Evolutionary conservation across 305 asterid genomes (phyloP).

Genomic region (Fraxinus greggii): DNA sequence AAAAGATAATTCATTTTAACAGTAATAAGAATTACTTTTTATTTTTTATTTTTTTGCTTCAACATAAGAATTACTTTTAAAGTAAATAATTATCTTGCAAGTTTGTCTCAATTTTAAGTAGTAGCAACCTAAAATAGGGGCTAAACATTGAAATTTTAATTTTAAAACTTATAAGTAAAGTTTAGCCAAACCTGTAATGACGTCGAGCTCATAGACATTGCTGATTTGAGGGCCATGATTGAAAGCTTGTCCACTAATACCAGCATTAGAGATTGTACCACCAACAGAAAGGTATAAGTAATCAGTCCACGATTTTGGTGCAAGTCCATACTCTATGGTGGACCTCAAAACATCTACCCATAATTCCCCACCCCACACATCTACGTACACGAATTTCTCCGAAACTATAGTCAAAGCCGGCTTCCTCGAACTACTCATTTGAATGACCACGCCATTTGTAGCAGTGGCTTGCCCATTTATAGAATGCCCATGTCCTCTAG

Average conservation of each 20-base stretch:
- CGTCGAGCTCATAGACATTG: constrained; percentile 69
- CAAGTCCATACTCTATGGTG: constrained; percentile 62
- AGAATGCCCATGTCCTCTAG: constrained; percentile 38
- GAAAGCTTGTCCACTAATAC: constrained; percentile 81
- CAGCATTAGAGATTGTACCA: constrained; percentile 78
- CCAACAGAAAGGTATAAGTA: constrained; percentile 84
- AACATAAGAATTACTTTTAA: too few relatives aligned
- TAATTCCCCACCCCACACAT: constrained; percentile 77
- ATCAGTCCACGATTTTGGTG: constrained; percentile 85
- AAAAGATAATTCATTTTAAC: too few relatives aligned
- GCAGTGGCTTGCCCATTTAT: constrained; percentile 73
- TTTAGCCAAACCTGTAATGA: constrained; percentile 57
- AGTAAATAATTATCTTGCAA: neutral
- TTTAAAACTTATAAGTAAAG: too few relatives aligned
- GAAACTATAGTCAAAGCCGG: constrained; percentile 35
- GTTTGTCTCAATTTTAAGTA: neutral
- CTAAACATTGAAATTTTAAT: neutral
- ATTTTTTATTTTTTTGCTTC: too few relatives aligned
- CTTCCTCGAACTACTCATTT: constrained; percentile 45
- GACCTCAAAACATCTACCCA: constrained; percentile 71
- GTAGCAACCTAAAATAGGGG: neutral
- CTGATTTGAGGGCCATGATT: constrained; percentile 79
- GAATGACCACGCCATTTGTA: constrained; percentile 50
- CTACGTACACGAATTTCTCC: constrained; percentile 56
- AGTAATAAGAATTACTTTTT: too few relatives aligned